phyloP scores from a whole-genome alignment of 2,329 filamentous ascomycete species.

The Epicoccum nigrum region DNA sequence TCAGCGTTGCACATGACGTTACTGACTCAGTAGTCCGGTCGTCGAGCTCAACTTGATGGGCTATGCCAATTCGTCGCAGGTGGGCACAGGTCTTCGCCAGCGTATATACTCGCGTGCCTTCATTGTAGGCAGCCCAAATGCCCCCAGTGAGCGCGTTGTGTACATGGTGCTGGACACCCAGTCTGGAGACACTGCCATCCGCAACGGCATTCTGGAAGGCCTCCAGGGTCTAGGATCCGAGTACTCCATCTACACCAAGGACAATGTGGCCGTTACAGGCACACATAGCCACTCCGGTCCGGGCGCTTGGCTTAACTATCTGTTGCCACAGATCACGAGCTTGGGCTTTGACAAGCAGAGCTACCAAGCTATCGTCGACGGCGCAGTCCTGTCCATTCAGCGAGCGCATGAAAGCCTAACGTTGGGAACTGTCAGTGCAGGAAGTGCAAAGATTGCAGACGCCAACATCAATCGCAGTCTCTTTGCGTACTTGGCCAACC shows the following conservation, averaged over 20 bases:
- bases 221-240: slow-evolving; percentile 71
- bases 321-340: slow-evolving; percentile 88
- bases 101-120: slow-evolving; percentile 89
- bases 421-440: slow-evolving; percentile 73
- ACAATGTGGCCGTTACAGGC: slow-evolving; percentile 87
- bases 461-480: slow-evolving; percentile 90
- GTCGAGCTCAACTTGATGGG: slow-evolving; percentile 92
- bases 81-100: slow-evolving; percentile 84
- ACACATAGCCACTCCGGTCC: slow-evolving; percentile 94
- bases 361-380: slow-evolving; percentile 87
- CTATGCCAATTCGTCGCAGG: slow-evolving; percentile 84
- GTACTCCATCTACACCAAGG: slow-evolving; percentile 75
- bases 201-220: slow-evolving; percentile 83
- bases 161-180: slow-evolving; percentile 89
- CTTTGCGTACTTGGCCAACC: slow-evolving; percentile 87
- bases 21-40: slow-evolving; percentile 64
- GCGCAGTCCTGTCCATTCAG: slow-evolving; percentile 79
- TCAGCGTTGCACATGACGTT: background rate
- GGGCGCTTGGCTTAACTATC: slow-evolving; percentile 92
- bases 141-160: slow-evolving; percentile 74
- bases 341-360: slow-evolving; percentile 86
- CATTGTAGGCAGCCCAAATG: slow-evolving; percentile 73
- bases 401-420: slow-evolving; percentile 76
- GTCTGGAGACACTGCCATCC: slow-evolving; percentile 85
- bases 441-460: slow-evolving; percentile 70